Conservation (phyloP, 495 filamentous ascomycete genomes). For the Aspergillus funiculosus region DNA sequence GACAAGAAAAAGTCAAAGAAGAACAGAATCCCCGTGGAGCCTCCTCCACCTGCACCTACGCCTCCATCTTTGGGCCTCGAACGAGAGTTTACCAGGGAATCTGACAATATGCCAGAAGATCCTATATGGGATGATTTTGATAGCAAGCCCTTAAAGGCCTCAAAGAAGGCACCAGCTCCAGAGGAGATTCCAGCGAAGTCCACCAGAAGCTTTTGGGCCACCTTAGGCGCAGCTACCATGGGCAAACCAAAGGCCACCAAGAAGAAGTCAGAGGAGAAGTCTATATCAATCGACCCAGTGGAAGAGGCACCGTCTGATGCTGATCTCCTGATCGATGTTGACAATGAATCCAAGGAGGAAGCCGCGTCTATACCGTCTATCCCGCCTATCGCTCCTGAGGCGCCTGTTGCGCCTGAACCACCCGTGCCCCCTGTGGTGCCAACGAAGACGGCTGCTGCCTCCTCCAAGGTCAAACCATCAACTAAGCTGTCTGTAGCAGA, state of each 20-base stretch:
- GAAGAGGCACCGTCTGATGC: conserved; percentile 23
- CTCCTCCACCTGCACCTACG: conserved; percentile 47
- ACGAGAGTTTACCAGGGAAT: conserved; percentile 27
- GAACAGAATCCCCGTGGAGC: conserved; percentile 34
- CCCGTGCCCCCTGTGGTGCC: conserved; percentile 31
- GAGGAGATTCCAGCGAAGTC: conserved; percentile 31
- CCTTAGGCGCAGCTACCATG: conserved; percentile 32
- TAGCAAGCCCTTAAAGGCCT: conserved; percentile 33
- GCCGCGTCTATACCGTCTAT: conserved; percentile 3
- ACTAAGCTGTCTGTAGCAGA: conserved; percentile 43
- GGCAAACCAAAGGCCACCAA: conserved; percentile 34
- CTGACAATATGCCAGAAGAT: conserved; percentile 24
- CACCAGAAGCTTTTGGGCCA: conserved; percentile 44
- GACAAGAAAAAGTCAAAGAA: conserved; percentile 45
- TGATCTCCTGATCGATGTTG: conserved; percentile 31
- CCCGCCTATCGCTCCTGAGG: conserved; percentile 23
- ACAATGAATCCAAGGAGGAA: conserved; percentile 21
- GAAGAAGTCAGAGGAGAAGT: conserved; percentile 32
- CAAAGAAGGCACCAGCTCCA: conserved; percentile 23
- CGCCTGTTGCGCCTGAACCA: conserved; percentile 31
- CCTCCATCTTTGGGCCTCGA: conserved; percentile 47
- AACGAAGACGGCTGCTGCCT: conserved; percentile 23
- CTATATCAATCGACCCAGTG: conserved; percentile 20
- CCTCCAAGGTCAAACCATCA: conserved; percentile 40
- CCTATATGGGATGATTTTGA: conserved; percentile 38